These are phyloP conservation scores for Excoecaria cochinchinensis DNA, from an alignment of 345 rosid genomes.

Conservation along the genomic window DNA sequence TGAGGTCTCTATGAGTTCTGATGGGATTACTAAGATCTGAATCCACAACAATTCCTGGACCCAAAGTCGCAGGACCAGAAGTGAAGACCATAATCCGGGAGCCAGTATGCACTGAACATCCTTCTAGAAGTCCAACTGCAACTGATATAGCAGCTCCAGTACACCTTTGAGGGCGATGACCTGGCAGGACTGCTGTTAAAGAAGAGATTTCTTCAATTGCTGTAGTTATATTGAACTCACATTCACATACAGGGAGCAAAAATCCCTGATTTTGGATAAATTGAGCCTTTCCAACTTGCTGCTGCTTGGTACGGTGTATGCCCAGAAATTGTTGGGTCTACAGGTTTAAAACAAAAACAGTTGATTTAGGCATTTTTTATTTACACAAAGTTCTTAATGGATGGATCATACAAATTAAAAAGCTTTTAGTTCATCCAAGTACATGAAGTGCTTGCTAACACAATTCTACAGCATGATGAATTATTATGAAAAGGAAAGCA, in stretches of 20 bases:
- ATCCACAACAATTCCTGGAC: conserved; percentile 81
- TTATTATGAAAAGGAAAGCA: neutral
- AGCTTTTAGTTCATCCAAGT: neutral
- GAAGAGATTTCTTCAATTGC: conserved; percentile 74
- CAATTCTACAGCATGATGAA: too few relatives aligned
- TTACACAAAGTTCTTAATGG: neutral
- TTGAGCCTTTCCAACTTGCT: conserved; percentile 48
- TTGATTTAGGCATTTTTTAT: neutral
- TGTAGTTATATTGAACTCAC: conserved; percentile 72
- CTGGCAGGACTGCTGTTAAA: conserved; percentile 33
- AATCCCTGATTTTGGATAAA: conserved; percentile 68
- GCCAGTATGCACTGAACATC: conserved; percentile 59
- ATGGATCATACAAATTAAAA: neutral
- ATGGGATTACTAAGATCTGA: conserved; percentile 56
- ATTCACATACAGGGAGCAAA: conserved; percentile 69
- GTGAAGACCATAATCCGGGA: conserved; percentile 88
- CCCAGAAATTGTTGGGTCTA: conserved; percentile 73
- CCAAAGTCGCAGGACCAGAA: conserved; percentile 90
- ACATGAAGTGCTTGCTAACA: neutral
- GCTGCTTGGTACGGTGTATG: conserved; percentile 42
- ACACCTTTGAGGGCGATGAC: conserved; percentile 80
- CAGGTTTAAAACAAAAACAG: conserved; percentile 1
- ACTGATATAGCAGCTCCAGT: conserved; percentile 80
- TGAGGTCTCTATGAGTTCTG: conserved; percentile 83
- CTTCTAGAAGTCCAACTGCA: conserved; percentile 80